These are phyloP conservation scores for Astrocystis sublimbata DNA, from an alignment of 495 filamentous ascomycete genomes.

Conservation along the genomic window DNA sequence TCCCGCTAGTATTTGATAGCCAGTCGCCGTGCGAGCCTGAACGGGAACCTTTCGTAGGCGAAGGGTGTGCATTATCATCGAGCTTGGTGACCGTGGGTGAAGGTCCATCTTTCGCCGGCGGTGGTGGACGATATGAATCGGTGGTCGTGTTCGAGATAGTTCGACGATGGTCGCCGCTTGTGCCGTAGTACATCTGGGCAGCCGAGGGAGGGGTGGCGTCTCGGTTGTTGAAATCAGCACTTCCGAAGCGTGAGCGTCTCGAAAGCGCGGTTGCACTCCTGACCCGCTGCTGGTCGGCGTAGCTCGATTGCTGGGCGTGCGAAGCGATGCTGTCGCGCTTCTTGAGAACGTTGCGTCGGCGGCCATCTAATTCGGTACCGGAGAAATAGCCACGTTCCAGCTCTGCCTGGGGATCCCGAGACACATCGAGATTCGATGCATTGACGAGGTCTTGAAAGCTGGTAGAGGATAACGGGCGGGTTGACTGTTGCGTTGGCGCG, in stretches of 20 bases:
- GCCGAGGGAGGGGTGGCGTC: constrained; percentile 42
- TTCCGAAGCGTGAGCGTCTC: constrained; percentile 77
- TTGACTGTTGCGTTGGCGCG: constrained; percentile 37
- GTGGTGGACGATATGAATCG: constrained; percentile 48
- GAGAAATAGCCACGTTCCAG: constrained; percentile 94
- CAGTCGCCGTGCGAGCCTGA: constrained; percentile 53
- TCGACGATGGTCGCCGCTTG: constrained; percentile 46
- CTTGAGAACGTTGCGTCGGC: constrained; percentile 72
- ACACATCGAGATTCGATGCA: constrained; percentile 31
- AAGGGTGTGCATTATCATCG: constrained; percentile 52
- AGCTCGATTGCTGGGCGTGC: constrained; percentile 67
- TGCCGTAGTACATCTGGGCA: constrained; percentile 64
- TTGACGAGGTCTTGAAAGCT: constrained; percentile 43
- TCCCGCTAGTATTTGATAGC: constrained; percentile 53
- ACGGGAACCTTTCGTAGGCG: constrained; percentile 52
- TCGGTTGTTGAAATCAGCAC: constrained; percentile 59
- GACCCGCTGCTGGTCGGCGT: constrained; percentile 68
- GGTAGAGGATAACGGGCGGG: constrained; percentile 48
- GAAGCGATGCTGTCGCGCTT: constrained; percentile 66
- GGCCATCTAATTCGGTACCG: constrained; percentile 77
- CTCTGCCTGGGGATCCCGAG: constrained; percentile 52
- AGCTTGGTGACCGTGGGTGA: constrained; percentile 68
- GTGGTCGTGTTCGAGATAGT: constrained; percentile 53
- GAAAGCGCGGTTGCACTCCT: constrained; percentile 60
- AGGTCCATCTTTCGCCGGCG: constrained; percentile 49